Conservation (phyloP, 352 stramenopile species). For the Globisporangium radiosum region DNA sequence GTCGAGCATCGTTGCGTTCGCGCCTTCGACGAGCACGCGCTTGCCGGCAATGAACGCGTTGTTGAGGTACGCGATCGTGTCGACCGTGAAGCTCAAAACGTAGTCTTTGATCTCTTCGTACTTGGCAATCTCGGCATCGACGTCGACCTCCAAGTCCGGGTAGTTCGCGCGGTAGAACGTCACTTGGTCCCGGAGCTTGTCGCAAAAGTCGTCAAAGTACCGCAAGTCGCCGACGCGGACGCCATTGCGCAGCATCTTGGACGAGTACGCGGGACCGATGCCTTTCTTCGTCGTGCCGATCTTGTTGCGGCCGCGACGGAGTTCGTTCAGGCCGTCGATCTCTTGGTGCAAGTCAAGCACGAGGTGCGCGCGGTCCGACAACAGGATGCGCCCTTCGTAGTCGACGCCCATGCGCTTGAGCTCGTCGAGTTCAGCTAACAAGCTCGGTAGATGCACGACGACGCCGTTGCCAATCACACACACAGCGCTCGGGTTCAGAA, state of each 20-base stretch:
- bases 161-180: constrained; percentile 91
- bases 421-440: constrained; percentile 93
- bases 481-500: constrained; percentile 93
- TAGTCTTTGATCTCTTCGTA: constrained; percentile 77
- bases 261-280: constrained; percentile 98
- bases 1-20: constrained; percentile 99
- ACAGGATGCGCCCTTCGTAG: constrained; percentile 91
- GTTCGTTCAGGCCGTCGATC: constrained; percentile 80
- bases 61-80: constrained; percentile 97
- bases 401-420: constrained; percentile 88
- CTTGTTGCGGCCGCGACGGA: constrained; percentile 91
- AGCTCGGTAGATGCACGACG: constrained; percentile 95
- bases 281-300: constrained; percentile 99
- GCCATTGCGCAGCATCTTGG: constrained; percentile 98
- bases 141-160: constrained; percentile 69
- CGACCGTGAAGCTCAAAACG: constrained; percentile 87
- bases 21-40: constrained; percentile 97
- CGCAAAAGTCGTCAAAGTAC: constrained; percentile 84
- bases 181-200: constrained; percentile 89
- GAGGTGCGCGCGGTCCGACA: constrained; percentile 98
- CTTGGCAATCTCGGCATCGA: constrained; percentile 81
- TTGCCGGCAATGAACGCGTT: constrained; percentile 93
- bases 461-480: constrained; percentile 99
- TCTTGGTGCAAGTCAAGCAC: constrained; percentile 99
- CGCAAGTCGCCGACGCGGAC: constrained; percentile 95